Conservation (phyloP, 495 filamentous ascomycete genomes). For the Penicillium parvum region DNA sequence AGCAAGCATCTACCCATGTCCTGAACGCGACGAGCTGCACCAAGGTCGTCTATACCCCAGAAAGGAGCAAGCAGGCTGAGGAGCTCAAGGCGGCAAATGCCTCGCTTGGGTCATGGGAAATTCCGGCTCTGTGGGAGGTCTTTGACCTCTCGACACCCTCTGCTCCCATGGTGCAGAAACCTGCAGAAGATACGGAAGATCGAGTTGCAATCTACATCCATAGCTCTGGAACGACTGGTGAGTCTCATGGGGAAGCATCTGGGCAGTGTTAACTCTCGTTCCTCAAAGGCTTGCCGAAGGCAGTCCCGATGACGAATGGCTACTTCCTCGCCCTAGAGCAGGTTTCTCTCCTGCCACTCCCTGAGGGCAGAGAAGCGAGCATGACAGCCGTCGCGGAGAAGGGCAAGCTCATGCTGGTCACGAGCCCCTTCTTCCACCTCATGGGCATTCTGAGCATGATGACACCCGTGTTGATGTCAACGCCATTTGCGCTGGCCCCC, state of each 20-base stretch:
- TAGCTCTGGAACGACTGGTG: conserved; percentile 55
- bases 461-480: not conserved
- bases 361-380: conserved; percentile 5
- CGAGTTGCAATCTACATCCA: conserved; percentile 46
- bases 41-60: conserved; percentile 22
- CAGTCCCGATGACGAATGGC: conserved; percentile 42
- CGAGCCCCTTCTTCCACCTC: conserved; percentile 13
- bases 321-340: conserved; percentile 40
- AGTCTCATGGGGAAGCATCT: not conserved
- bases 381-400: conserved; percentile 19
- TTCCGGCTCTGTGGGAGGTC: conserved; percentile 19
- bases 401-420: conserved; percentile 49
- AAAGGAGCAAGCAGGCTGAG: conserved; percentile 11
- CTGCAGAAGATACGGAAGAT: conserved; percentile 36
- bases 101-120: conserved; percentile 9
- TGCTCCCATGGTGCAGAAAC: conserved; percentile 11
- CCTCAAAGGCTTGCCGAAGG: conserved; percentile 37
- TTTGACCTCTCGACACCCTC: conserved; percentile 6
- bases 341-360: conserved; percentile 22
- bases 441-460: conserved; percentile 8
- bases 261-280: not conserved
- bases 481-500: conserved; percentile 3
- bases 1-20: conserved; percentile 29
- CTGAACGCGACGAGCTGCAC: conserved; percentile 28
- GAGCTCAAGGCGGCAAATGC: conserved; percentile 5